phyloP scores from a whole-genome alignment of 108 stramenopile species.

The Skeletonema grethae region DNA sequence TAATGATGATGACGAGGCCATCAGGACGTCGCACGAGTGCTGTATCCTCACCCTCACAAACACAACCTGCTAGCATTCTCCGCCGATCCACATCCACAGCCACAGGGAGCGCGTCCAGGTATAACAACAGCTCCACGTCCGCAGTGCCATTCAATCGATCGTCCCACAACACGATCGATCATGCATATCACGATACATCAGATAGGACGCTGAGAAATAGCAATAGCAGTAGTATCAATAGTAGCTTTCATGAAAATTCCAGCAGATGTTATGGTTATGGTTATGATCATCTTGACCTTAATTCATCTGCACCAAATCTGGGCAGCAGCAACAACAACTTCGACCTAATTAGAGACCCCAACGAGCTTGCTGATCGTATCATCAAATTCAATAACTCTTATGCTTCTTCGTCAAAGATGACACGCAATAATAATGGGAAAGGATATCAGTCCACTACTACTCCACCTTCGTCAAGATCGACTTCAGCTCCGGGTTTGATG shows the following conservation, averaged over 20 bases:
- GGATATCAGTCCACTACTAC: neutral
- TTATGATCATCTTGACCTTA: neutral
- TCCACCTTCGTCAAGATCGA: neutral
- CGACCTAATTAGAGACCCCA: neutral
- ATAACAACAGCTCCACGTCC: too few relatives aligned
- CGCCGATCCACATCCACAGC: too few relatives aligned
- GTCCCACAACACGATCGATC: neutral
- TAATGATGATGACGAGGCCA: too few relatives aligned
- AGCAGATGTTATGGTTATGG: too few relatives aligned
- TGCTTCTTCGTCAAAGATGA: neutral
- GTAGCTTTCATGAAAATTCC: too few relatives aligned
- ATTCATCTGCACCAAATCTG: neutral
- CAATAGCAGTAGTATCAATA: neutral
- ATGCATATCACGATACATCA: neutral
- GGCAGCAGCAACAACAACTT: neutral
- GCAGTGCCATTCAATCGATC: neutral
- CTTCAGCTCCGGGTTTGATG: neutral
- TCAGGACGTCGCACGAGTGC: too few relatives aligned
- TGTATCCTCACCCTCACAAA: too few relatives aligned
- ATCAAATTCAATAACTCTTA: neutral
- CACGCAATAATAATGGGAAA: neutral
- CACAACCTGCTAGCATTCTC: too few relatives aligned
- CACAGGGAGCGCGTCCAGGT: too few relatives aligned
- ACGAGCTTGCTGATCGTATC: conserved; percentile 3
- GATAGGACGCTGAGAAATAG: neutral